Base-by-base conservation (phyloP, 2,329 filamentous ascomycete genomes). In the Fonsecaea pugnacius region DNA sequence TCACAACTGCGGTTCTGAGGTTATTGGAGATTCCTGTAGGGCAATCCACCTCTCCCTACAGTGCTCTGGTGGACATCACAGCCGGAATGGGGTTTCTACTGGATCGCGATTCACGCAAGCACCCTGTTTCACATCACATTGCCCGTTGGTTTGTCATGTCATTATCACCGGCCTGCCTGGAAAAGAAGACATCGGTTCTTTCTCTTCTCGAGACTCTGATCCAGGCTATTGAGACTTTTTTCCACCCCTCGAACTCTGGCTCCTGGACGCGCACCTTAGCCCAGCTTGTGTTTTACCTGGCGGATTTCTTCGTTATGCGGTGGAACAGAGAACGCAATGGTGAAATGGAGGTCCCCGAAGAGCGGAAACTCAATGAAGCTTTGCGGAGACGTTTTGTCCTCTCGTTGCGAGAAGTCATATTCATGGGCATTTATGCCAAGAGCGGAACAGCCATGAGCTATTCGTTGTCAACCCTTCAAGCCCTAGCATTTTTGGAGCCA, bases 351-450 rank as follows among this genome's bases (percentile, higher is more conserved):
- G 86, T 94, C 1, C 93, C 94, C 0, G 79, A 84, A 43, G 91
- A 93, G 57, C 87, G 95, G 60, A 89, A 83, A 70, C 88, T 99
- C 70, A 95, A 88, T 67, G 85, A 87, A 35, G 87, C 87, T n/a
- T 77, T 99, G 70, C 96, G 93, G 80, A 87, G 84, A 73, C 89
- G 95, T 52, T 98, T 99, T 74, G 95, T 99, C 33, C 80, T 93
- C 40, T 91, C 92, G 67, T 80, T 99, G 68, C 89, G 89, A 69
- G 95, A 99, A 70, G 94, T 97, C 54, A 92, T 92, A 4, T 99
- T 97, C 76, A 97, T 99, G 93, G 95, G 95, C 32, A 89, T 99
- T 56, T 99, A 97, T 76, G 91, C 93, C 60, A 99, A 99, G 83
- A 96, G 93, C 76, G 89, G 88, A 63, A 93, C 92, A 56, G 89